Conservation (phyloP, 1,139 yeast species). For the Insectozyma bohioensis region DNA sequence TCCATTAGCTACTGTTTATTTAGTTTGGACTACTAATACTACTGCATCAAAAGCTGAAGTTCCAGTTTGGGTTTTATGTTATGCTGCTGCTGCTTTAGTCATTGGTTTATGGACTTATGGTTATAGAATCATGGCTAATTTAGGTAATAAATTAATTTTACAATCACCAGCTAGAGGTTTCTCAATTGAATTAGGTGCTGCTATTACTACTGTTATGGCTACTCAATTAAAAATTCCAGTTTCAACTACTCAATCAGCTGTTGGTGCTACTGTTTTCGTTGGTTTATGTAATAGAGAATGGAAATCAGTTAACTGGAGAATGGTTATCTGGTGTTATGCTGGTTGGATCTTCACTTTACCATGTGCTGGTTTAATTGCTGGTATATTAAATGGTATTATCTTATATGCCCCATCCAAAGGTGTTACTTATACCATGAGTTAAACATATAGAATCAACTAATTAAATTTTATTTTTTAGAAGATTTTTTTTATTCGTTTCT, state of each 20-base stretch:
- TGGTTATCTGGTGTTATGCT: conserved; percentile 67
- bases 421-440: conserved; percentile 24
- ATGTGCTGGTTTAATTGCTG: conserved; percentile 71
- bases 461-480: not conserved
- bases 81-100: conserved; percentile 66
- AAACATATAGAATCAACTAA: not conserved
- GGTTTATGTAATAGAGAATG: conserved; percentile 69
- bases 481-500: not conserved
- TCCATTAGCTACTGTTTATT: conserved; percentile 67
- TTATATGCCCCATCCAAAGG: conserved; percentile 64
- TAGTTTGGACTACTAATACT: conserved; percentile 57
- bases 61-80: conserved; percentile 71
- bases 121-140: conserved; percentile 65
- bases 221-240: conserved; percentile 71
- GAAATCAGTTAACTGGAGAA: conserved; percentile 74
- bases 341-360: conserved; percentile 80
- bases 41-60: conserved; percentile 53
- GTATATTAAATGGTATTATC: conserved; percentile 63
- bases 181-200: conserved; percentile 77
- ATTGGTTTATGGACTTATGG: conserved; percentile 76
- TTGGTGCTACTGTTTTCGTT: conserved; percentile 75
- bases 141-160: conserved; percentile 73
- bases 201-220: conserved; percentile 73
- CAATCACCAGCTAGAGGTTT: conserved; percentile 85
- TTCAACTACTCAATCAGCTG: conserved; percentile 79